Evolutionary conservation across 495 filamentous ascomycete genomes (phyloP).

Genomic region (Lasiosphaeris hirsuta): DNA sequence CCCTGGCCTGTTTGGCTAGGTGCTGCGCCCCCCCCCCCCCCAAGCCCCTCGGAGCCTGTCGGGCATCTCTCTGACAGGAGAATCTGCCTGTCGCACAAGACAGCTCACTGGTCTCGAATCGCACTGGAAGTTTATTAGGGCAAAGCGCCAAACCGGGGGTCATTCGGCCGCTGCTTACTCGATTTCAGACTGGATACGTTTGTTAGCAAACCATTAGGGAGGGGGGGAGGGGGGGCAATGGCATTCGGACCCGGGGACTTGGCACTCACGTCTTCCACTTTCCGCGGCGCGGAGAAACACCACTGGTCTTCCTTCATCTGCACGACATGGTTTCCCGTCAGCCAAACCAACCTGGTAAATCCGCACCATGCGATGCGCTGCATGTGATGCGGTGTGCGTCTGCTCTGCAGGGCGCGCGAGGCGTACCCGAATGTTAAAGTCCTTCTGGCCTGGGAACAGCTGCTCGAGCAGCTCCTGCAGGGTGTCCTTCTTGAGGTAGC

Average conservation of each 20-base stretch:
- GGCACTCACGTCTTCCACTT: conserved; percentile 29
- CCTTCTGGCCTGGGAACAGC: conserved; percentile 31
- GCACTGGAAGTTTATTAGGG: conserved; percentile 4
- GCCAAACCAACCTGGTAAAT: background rate
- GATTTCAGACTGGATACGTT: conserved; percentile 22
- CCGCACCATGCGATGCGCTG: too few relatives aligned
- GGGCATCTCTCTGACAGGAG: too few relatives aligned
- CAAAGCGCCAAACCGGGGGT: background rate
- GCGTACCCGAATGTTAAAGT: conserved; percentile 34
- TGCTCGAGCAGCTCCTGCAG: conserved; percentile 33
- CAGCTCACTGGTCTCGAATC: conserved; percentile 15
- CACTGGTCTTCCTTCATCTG: conserved; percentile 37
- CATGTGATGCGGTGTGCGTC: background rate
- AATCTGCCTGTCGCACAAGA: too few relatives aligned
- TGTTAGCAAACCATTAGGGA: background rate
- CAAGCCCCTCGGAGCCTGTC: too few relatives aligned
- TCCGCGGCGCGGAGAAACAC: conserved; percentile 33
- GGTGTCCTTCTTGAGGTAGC: conserved; percentile 32
- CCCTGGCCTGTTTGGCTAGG: too few relatives aligned
- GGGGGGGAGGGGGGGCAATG: background rate
- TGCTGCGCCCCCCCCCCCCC: too few relatives aligned
- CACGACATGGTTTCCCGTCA: conserved; percentile 5
- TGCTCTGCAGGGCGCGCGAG: background rate
- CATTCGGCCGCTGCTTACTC: conserved; percentile 22
- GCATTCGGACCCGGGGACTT: background rate